These are phyloP conservation scores for Plasmopara viticola DNA, from an alignment of 352 stramenopile species.

Conservation along the genomic window DNA sequence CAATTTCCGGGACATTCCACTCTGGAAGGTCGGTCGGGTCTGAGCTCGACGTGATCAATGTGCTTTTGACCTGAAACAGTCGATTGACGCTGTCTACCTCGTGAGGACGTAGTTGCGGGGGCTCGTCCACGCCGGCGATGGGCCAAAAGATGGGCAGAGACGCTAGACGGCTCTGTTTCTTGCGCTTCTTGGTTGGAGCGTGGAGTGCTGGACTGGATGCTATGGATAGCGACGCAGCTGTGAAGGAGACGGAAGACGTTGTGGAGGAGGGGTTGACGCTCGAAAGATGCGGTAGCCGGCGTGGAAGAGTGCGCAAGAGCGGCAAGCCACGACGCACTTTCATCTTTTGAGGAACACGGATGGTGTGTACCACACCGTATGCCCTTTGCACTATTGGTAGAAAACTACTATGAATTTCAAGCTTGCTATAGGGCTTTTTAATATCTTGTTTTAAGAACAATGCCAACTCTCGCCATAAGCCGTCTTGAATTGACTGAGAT, in stretches of 20 bases:
- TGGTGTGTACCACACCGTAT: no score
- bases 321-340: no score
- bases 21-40: conserved; percentile 52
- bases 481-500: no score
- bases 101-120: conserved; percentile 46
- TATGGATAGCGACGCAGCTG: conserved; percentile 2
- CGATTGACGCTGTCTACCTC: conserved; percentile 57
- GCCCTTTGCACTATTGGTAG: no score
- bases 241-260: neutral
- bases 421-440: no score
- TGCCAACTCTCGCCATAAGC: no score
- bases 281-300: neutral
- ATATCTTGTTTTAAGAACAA: no score
- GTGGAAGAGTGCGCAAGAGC: no score
- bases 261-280: neutral
- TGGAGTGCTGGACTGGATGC: neutral
- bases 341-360: no score
- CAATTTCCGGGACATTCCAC: conserved; percentile 72
- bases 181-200: conserved; percentile 23
- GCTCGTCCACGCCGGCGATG: conserved; percentile 48
- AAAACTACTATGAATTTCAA: no score
- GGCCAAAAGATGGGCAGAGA: conserved; percentile 45
- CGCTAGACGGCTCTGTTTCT: conserved; percentile 54
- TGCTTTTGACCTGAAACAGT: conserved; percentile 49
- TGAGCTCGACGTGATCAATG: conserved; percentile 61